These are phyloP conservation scores for Heterobasidion irregulare DNA, from an alignment of 1,284 basidiomycete genomes.

Conservation along the genomic window DNA sequence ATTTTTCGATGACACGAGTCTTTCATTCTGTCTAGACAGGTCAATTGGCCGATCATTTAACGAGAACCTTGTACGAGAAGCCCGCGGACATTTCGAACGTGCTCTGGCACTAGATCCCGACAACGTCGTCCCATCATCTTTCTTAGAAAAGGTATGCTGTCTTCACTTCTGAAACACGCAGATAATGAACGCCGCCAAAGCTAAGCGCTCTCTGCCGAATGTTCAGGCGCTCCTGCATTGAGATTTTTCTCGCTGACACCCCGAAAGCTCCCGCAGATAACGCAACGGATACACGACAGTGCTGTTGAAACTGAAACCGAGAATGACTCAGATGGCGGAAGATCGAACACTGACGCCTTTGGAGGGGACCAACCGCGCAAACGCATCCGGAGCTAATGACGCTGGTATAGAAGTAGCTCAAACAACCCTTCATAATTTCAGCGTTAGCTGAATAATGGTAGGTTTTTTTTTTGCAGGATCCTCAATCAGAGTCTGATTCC, in stretches of 20 bases:
- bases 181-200: background rate
- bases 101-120: constrained; percentile 49
- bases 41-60: constrained; percentile 10
- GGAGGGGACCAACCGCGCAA: constrained; percentile 17
- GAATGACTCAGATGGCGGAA: constrained; percentile 14
- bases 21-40: background rate
- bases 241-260: background rate
- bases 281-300: background rate
- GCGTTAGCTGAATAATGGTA: background rate
- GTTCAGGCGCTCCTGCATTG: background rate
- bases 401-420: background rate
- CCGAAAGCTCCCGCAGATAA: background rate
- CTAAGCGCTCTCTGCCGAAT: no score
- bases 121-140: constrained; percentile 43
- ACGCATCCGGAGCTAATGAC: constrained; percentile 12
- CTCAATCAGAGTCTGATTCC: constrained; percentile 36
- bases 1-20: background rate
- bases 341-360: constrained; percentile 7
- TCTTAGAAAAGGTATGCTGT: constrained; percentile 42
- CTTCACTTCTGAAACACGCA: background rate
- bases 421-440: background rate
- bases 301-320: background rate
- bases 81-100: constrained; percentile 57
- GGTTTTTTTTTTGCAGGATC: background rate
- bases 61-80: constrained; percentile 39